These are phyloP conservation scores for Cicer yamashitae DNA, from an alignment of 306 rosid species.

Conservation along the genomic window DNA sequence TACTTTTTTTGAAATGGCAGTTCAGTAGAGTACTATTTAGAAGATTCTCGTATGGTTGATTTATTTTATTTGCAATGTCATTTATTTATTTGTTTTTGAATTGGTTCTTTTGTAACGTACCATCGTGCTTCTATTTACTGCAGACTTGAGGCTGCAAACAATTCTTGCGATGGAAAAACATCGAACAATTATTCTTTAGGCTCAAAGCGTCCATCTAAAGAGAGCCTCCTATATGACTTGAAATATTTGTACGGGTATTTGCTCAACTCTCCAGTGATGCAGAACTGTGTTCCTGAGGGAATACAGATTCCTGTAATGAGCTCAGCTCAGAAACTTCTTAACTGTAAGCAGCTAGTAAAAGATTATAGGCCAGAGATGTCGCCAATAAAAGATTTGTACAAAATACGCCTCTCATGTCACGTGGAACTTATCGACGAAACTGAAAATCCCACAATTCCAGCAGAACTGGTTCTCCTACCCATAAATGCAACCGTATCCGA, in stretches of 20 bases:
- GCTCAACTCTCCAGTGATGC: conserved; percentile 75
- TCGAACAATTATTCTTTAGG: conserved; percentile 48
- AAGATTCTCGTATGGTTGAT: conserved; percentile 13
- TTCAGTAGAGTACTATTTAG: conserved; percentile 32
- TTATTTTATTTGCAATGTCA: conserved; percentile 13
- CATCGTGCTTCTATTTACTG: conserved; percentile 20
- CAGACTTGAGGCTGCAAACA: conserved; percentile 67
- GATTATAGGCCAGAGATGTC: conserved; percentile 59
- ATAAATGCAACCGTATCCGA: conserved; percentile 66
- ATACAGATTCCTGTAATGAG: conserved; percentile 58
- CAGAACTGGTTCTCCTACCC: conserved; percentile 66
- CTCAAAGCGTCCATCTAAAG: conserved; percentile 64
- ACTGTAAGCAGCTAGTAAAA: conserved; percentile 95
- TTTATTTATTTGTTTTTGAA: not conserved
- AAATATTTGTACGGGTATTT: conserved; percentile 69
- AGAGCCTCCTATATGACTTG: conserved; percentile 64
- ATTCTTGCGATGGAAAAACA: conserved; percentile 40
- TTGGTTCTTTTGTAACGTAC: conserved; percentile 3
- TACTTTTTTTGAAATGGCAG: not conserved
- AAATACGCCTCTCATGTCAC: conserved; percentile 59
- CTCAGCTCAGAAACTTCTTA: conserved; percentile 76
- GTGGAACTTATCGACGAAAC: conserved; percentile 67
- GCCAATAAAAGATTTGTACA: conserved; percentile 37
- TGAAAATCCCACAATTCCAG: conserved; percentile 66
- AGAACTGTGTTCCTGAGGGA: conserved; percentile 52